Base-by-base conservation (phyloP, 495 filamentous ascomycete genomes). In the Neurospora sp. region DNA sequence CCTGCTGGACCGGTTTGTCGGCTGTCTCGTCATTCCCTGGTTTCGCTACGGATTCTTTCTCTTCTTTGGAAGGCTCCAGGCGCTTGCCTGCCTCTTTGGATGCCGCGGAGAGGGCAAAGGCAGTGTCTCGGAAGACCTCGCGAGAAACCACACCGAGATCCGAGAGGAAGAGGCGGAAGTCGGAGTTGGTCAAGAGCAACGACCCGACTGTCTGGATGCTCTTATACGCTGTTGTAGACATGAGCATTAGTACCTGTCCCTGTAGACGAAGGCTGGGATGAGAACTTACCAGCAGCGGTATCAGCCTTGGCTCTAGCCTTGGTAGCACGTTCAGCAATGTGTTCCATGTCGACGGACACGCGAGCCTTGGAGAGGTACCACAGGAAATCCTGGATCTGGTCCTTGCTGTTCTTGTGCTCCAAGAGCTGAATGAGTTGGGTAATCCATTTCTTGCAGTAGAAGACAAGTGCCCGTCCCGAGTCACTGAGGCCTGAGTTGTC, bases 341-440 rank as follows among this genome's bases (percentile, higher is more conserved):
- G 87, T 20, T 87, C 86, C 3, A 88, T 84, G 78, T 97, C 92
- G 3, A 97, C 77, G 11, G 88, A 86, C 38, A 94, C 83, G 38
- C 87, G 87, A 20, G 92, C 90, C 77, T 91, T 92, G 71, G 90
- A 82, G 71, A 96, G 81, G 77, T 89, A 94, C 94, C 94, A 98
- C 69, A 97, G 84, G 74, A 97, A 92, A 74, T 97, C 92, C 81
- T 98, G 95, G 48, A 97, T 86, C 77, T 96, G 89, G 82, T 97
- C 94, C n/a, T 88, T 76, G 73, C 84, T 81, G 79, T 97, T 97
- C 86, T 97, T 98, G 73, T 93, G 85, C 72, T 87, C 85, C 35
- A 97, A 78, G 16, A 96, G 82, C 40, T 92, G 89, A 75, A 96
- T 94, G 76, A 96, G 89, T 69, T 92, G 82, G 70, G 87, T 86